Conservation (phyloP, 441 rosid species). For the Arabidopsis hybrid region DNA sequence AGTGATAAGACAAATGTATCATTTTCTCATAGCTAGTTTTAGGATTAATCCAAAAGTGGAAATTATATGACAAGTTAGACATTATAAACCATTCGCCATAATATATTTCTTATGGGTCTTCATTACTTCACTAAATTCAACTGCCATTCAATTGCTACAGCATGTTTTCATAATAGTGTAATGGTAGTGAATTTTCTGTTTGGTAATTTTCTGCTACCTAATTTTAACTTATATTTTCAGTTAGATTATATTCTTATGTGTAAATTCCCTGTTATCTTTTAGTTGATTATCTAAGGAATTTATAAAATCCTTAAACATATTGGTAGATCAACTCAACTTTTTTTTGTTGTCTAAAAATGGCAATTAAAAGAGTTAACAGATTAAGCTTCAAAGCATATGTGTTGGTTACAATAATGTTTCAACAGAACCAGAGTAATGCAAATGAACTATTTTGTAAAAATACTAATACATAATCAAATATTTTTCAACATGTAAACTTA, state of each 20-base stretch:
- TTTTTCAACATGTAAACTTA: not conserved
- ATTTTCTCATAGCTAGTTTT: too few relatives aligned
- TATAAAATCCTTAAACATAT: not conserved
- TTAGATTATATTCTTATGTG: not conserved
- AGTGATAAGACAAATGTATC: not conserved
- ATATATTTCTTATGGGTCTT: not conserved
- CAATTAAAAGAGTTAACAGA: too few relatives aligned
- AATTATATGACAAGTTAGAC: not conserved
- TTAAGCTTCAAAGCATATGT: not conserved
- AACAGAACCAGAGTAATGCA: too few relatives aligned
- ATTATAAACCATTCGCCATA: not conserved
- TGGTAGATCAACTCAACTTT: not conserved
- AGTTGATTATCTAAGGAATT: not conserved
- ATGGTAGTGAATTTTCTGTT: not conserved
- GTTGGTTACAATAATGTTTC: too few relatives aligned
- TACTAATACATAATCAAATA: not conserved
- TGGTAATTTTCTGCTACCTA: not conserved
- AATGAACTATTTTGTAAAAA: too few relatives aligned
- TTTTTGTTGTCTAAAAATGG: too few relatives aligned
- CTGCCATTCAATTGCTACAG: not conserved
- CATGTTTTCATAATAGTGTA: not conserved
- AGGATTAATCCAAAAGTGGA: not conserved
- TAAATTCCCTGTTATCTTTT: too few relatives aligned
- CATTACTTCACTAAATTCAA: conserved; percentile 7
- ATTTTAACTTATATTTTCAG: too few relatives aligned